phyloP scores from a whole-genome alignment of 768 basidiomycete genomes.

The Serendipita sp. region DNA sequence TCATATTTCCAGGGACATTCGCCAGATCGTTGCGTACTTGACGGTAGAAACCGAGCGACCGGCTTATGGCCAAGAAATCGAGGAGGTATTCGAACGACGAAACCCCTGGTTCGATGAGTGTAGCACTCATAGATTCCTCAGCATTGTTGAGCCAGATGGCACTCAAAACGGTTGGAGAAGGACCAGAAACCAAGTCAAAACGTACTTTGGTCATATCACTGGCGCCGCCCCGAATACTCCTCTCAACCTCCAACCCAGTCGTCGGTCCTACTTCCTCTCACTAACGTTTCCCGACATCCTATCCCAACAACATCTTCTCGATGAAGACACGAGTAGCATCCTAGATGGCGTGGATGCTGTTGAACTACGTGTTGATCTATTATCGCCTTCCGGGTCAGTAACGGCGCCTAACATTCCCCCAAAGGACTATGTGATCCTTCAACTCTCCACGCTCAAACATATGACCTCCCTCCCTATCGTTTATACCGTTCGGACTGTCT shows the following conservation, averaged over 20 bases:
- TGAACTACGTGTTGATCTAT: conserved; percentile 85
- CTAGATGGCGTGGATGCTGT: conserved; percentile 81
- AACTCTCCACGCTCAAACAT: conserved; percentile 63
- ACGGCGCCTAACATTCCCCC: conserved; percentile 44
- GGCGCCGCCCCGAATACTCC: conserved; percentile 52
- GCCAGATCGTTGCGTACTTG: conserved; percentile 70
- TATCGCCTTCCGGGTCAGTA: conserved; percentile 32
- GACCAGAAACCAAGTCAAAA: conserved; percentile 33
- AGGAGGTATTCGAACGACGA: conserved; percentile 69
- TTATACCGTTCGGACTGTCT: conserved; percentile 73
- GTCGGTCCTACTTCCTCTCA: conserved; percentile 80
- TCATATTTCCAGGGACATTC: conserved; percentile 62
- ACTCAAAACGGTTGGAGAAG: background rate
- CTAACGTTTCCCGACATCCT: conserved; percentile 82
- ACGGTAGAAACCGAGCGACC: conserved; percentile 61
- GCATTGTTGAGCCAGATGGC: conserved; percentile 24
- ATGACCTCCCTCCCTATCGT: conserved; percentile 71
- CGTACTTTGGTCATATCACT: conserved; percentile 83
- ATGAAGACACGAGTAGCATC: conserved; percentile 22
- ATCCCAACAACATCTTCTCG: conserved; percentile 46
- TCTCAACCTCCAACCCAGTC: conserved; percentile 31
- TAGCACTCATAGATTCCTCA: conserved; percentile 68
- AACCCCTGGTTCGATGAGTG: conserved; percentile 78
- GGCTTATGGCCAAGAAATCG: conserved; percentile 71
- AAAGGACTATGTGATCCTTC: conserved; percentile 54